Base-by-base conservation (phyloP, 2,329 filamentous ascomycete species). In the Aspergillus flavus region DNA sequence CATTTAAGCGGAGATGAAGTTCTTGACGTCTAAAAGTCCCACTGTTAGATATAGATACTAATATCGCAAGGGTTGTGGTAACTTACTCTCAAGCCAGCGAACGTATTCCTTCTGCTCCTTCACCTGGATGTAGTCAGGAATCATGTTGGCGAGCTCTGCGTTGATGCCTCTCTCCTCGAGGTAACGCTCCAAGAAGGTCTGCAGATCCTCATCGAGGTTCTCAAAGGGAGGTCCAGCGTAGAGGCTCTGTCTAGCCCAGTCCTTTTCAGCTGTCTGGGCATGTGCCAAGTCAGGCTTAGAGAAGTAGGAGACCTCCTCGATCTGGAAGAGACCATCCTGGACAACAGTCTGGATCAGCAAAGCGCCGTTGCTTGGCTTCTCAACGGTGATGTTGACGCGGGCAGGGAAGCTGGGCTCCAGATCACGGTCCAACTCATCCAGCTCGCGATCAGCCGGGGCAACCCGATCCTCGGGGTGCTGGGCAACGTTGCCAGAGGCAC, bases 71-170 rank as follows among this genome's bases (percentile, higher is more conserved):
- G 19, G 34, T 14, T 23, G 52, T 21, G n/a, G 61, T 34, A 59
- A 73, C 84, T 79, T 79, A 86, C 86, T 88, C 79, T 89, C 86
- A 79, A 99, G 83, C 95, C 96, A 99, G 69, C 86, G 83, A 66
- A 96, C 83, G 80, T 99, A 99, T 86, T 99, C 95, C 82, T 89
- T 91, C 87, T 98, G 94, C 87, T 99, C 95, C 89, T 99, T 99
- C 81, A 91, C 88, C 77, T 98, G 93, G 75, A 98, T 94, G 83
- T 97, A 99, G 79, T 98, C 94, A 43, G 94, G 93, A 52, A 96
- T 90, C 80, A 98, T 97, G 70, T 94, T 83, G 59, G 94, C 94
- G 72, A 99, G 86, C 63, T 90, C 87, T 72, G 91, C 89, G 74
- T 94, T 93, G 80, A 99, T 88, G 68, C 94, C 95, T 72, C 95